These are phyloP conservation scores for Macadamia integrifolia DNA, from an alignment of 164 flowering plant species.

Conservation along the genomic window DNA sequence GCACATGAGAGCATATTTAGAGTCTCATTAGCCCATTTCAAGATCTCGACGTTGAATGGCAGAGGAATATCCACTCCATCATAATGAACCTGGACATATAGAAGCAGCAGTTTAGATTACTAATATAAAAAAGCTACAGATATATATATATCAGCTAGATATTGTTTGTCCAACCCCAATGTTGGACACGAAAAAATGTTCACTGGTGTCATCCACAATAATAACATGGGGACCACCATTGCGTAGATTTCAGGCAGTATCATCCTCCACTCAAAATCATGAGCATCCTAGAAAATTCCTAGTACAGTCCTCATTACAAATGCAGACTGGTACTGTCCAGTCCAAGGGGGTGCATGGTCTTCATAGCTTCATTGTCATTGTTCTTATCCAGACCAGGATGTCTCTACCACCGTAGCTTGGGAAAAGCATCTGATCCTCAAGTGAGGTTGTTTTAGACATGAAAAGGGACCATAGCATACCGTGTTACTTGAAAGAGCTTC, in stretches of 20 bases:
- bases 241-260: too few relatives aligned
- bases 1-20: constrained; percentile 52
- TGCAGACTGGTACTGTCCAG: too few relatives aligned
- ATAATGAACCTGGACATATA: constrained; percentile 49
- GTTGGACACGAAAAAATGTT: background rate
- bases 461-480: constrained; percentile 33
- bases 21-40: constrained; percentile 84
- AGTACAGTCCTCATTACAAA: too few relatives aligned
- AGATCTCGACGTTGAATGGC: constrained; percentile 75
- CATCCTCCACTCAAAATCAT: too few relatives aligned
- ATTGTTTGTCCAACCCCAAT: too few relatives aligned
- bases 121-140: background rate
- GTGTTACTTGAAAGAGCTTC: constrained; percentile 71
- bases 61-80: constrained; percentile 52
- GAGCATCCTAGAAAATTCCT: too few relatives aligned
- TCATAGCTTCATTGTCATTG: background rate
- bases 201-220: background rate
- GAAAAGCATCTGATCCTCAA: background rate
- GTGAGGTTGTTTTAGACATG: background rate
- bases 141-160: background rate
- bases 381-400: background rate
- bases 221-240: too few relatives aligned
- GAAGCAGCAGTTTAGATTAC: background rate
- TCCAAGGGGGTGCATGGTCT: background rate
- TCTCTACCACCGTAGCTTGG: background rate